Base-by-base conservation (phyloP, 108 stramenopile genomes). In the Nitzschia palea region DNA sequence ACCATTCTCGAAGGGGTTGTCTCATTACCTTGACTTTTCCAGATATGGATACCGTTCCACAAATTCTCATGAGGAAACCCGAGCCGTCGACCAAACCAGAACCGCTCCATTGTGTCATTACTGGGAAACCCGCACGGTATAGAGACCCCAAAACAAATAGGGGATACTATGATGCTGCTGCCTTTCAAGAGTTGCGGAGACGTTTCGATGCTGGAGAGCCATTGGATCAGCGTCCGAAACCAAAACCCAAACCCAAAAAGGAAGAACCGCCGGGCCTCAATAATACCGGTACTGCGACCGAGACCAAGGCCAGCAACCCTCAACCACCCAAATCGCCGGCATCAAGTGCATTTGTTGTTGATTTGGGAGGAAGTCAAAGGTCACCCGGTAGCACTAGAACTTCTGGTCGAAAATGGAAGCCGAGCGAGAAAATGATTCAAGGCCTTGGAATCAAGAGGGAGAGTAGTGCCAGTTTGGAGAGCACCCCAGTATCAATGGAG, bases 41-140 rank as follows among this genome's bases (percentile, higher is more conserved):
- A 29, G 90, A 95, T 53, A 92, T 95, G 90, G 90, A 92, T 68
- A 22, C 67, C 50, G 71, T 95, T 20, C 94, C 94, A 0, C 81
- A 88, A 48, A 73, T 91, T 62, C 68, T 91, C 42, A 78, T 77
- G 3, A 53, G 80, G 26, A 34, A 40, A 4, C 32, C 60, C 37
- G 31, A 28, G 25, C 66, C 68, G n/a, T 28, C 23, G 12, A 40
- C 43, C 29, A 48, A 43, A n/a, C 56, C 74, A 44, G 5, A 58
- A 23, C 25, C 59, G 0, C 40, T 40, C 9, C 14, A 55, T 45
- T 95, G 94, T 55, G 80, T 80, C 44, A 81, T 95, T 60, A 89
- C 94, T 22, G 94, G 94, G 27, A 85, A 86, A 68, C 67, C 62
- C 33, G 94, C 89, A 23, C 59, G 74, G 42, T 95, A 95, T 64